These are phyloP conservation scores for Leccinum arenicola DNA, from an alignment of 768 basidiomycete genomes.

Conservation along the genomic window DNA sequence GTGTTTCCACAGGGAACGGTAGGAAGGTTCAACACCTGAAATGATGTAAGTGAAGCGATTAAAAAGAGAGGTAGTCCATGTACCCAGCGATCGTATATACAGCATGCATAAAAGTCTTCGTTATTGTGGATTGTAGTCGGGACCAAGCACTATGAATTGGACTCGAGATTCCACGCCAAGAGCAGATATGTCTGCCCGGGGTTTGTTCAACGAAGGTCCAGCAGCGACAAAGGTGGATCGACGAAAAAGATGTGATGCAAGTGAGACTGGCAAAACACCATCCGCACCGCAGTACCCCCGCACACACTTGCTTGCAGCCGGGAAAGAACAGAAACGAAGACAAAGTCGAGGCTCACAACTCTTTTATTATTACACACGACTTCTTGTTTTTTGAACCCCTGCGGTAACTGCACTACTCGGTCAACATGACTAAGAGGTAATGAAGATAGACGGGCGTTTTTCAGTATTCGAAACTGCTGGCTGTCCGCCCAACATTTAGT, in stretches of 20 bases:
- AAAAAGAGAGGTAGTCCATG: constrained; percentile 1
- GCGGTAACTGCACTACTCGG: no score
- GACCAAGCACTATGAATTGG: constrained; percentile 36
- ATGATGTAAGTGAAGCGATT: constrained; percentile 1
- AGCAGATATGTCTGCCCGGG: constrained; percentile 57
- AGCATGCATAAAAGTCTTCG: constrained; percentile 6
- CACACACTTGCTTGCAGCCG: no score
- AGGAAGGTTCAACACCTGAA: constrained; percentile 22
- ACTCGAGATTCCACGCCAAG: constrained; percentile 60
- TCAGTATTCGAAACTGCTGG: no score
- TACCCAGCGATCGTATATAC: constrained; percentile 22
- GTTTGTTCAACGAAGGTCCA: constrained; percentile 64
- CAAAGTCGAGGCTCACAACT: no score
- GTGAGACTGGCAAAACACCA: constrained; percentile 37
- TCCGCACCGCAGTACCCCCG: no score
- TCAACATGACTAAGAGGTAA: no score
- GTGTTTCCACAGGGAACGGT: constrained; percentile 40
- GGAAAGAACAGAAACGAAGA: no score
- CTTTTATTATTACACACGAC: no score
- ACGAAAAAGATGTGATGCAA: constrained; percentile 68
- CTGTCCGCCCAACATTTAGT: no score
- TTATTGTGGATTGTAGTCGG: constrained; percentile 35
- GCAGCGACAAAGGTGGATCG: constrained; percentile 79
- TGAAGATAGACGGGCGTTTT: no score
- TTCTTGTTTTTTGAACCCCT: no score